Conservation (phyloP, 1,284 basidiomycete species). For the Cronartium quercuum region DNA sequence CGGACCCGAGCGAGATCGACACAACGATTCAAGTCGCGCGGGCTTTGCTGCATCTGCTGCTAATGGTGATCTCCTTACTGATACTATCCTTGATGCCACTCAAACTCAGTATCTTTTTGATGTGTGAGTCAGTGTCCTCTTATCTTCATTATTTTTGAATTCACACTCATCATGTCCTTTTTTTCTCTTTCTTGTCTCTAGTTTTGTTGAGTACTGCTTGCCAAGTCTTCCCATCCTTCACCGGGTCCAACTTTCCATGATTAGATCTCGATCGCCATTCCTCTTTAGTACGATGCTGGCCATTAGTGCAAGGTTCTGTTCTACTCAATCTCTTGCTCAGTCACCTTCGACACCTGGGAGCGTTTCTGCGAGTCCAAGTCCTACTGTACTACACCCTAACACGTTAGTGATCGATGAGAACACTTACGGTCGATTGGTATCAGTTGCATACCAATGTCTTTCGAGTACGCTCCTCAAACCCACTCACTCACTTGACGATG, state of each 20-base stretch:
- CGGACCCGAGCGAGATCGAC: constrained; percentile 26
- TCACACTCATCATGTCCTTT: neutral
- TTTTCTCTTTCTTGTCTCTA: too few relatives aligned
- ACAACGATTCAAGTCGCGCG: neutral
- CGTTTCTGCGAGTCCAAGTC: neutral
- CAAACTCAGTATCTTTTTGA: constrained; percentile 29
- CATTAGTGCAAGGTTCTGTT: constrained; percentile 36
- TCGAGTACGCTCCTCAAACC: constrained; percentile 20
- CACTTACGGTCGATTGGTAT: constrained; percentile 21
- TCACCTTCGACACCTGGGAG: neutral
- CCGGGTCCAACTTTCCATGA: constrained; percentile 15
- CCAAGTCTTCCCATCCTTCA: constrained; percentile 35
- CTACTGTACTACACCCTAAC: neutral
- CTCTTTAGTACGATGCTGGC: constrained; percentile 31
- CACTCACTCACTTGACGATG: constrained; percentile 20
- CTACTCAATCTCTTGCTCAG: constrained; percentile 29
- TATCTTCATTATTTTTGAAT: neutral
- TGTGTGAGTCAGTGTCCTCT: constrained; percentile 5
- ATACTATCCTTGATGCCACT: constrained; percentile 5
- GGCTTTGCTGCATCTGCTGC: neutral
- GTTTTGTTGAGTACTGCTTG: constrained; percentile 34
- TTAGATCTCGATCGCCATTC: constrained; percentile 28
- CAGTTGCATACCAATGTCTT: constrained; percentile 25
- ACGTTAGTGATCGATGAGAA: constrained; percentile 19
- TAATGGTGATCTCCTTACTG: constrained; percentile 25